These are phyloP conservation scores for Bolboschoenus planiculmis DNA, from an alignment of 176 grass and related monocot species.

Conservation along the genomic window DNA sequence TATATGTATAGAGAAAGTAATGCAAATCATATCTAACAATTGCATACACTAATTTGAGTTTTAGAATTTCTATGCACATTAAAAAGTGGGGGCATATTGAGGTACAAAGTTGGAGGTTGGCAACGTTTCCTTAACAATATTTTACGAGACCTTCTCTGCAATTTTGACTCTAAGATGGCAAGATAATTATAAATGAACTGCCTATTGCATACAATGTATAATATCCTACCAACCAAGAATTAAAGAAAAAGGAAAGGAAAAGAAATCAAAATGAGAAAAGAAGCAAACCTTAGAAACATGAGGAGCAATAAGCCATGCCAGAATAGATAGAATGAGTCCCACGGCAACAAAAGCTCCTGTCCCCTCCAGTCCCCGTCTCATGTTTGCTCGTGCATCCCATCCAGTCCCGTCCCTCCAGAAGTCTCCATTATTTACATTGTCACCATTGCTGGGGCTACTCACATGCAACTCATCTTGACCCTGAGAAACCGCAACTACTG, in stretches of 20 bases:
- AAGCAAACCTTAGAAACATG: conserved; percentile 72
- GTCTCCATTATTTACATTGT: conserved; percentile 32
- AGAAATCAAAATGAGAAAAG: background rate
- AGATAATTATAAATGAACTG: background rate
- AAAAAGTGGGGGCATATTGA: background rate
- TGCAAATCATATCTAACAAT: background rate
- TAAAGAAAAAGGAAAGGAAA: background rate
- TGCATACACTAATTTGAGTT: background rate
- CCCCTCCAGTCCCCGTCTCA: conserved; percentile 47
- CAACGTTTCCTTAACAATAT: background rate
- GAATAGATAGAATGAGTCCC: conserved; percentile 45
- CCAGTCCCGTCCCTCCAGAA: conserved; percentile 18
- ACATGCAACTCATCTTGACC: conserved; percentile 33
- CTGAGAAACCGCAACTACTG: conserved; percentile 34
- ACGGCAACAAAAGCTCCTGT: conserved; percentile 63
- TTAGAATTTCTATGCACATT: background rate
- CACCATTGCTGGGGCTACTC: conserved; percentile 38
- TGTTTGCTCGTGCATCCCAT: conserved; percentile 16
- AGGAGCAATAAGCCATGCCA: conserved; percentile 78
- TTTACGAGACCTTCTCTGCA: background rate
- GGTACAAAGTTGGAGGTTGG: background rate
- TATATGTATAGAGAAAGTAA: background rate
- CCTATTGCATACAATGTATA: background rate
- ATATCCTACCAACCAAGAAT: background rate
- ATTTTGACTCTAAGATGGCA: background rate